phyloP scores from a whole-genome alignment of 495 filamentous ascomycete species.

The Xylaria curta region DNA sequence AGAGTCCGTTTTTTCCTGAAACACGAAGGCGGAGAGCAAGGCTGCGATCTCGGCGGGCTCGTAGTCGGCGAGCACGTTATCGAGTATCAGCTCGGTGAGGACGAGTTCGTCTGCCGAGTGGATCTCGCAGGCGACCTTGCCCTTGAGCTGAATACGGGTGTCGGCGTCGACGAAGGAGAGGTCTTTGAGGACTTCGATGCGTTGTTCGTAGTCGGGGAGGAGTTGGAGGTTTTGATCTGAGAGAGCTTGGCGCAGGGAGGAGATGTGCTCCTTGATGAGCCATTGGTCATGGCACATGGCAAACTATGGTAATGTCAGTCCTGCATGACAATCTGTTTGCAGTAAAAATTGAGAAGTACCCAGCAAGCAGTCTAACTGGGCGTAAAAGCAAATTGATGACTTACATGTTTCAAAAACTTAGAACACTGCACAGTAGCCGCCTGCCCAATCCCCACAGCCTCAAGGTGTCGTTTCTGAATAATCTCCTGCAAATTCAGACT shows the following conservation, averaged over 20 bases:
- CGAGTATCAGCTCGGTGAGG: slow-evolving; percentile 91
- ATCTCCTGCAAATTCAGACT: slow-evolving; percentile 77
- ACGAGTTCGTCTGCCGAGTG: slow-evolving; percentile 98
- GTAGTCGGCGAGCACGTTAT: slow-evolving; percentile 94
- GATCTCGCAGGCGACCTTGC: slow-evolving; percentile 97
- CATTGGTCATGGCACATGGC: slow-evolving; percentile 95
- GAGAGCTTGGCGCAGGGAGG: slow-evolving; percentile 81
- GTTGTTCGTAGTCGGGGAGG: slow-evolving; percentile 97
- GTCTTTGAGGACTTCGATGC: slow-evolving; percentile 88
- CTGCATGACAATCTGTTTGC: neutral
- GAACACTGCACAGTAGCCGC: slow-evolving; percentile 70
- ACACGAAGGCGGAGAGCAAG: slow-evolving; percentile 94
- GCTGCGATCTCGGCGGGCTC: slow-evolving; percentile 97
- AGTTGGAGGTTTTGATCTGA: slow-evolving; percentile 97
- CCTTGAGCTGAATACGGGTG: slow-evolving; percentile 88
- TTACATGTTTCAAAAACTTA: slow-evolving; percentile 83
- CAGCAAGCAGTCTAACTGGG: neutral
- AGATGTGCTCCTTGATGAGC: slow-evolving; percentile 90
- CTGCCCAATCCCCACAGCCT: slow-evolving; percentile 62
- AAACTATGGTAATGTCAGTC: slow-evolving; percentile 57
- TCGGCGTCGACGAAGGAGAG: slow-evolving; percentile 86
- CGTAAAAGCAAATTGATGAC: slow-evolving; percentile 37
- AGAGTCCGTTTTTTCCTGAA: slow-evolving; percentile 93
- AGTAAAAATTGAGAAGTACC: too few species aligned
- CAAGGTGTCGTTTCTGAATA: slow-evolving; percentile 68